Base-by-base conservation (phyloP, 768 basidiomycete species). In the Mycena rosella region DNA sequence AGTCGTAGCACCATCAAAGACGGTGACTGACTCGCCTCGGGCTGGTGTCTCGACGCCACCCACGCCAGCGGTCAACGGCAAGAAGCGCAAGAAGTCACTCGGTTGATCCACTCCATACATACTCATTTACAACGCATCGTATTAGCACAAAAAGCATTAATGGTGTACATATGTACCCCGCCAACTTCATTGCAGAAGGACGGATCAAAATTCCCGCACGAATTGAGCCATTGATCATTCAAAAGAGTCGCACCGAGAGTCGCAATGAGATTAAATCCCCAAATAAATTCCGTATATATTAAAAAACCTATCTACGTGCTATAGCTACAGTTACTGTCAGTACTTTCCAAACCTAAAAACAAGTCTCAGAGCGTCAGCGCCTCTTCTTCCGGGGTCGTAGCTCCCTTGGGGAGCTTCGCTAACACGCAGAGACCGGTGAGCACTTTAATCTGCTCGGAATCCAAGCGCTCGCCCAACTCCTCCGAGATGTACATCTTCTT, bases 71-170 rank as follows among this genome's bases (percentile, higher is more conserved):
- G 73, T 77, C 38, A 83, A 82, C 61, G 85, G 86, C 29, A 86
- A 83, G 77, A 89, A 89, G 74, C 82, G 88, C 67, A 89, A 88
- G 79, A 88, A 86, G 73, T 80, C 81, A 10, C 65, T 81, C 20
- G 78, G 75, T 57, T 82, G 74, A 78, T 55, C 17, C 38, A 1
- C 4, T 29, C 22, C 45, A 18, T 52, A 61, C 64, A 36, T 67
- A n/a, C 27, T 18, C 53, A 44, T 48, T 32, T 51, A 36, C 34
- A 36, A 15, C 42, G 55, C 42, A 18, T 32, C 52, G n/a, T 20
- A 32, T 36, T 53, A 20, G 52, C 38, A 56, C 54, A 42, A 42
- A 54, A 54, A 18, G 15, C 22, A 26, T 29, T n/a, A 29, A 1
- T 51, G 24, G 45, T 44, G 20, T 44, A 44, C n/a, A 4, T 22